Base-by-base conservation (phyloP, 75 land plant genomes). In the Sequoia sempervirens region DNA sequence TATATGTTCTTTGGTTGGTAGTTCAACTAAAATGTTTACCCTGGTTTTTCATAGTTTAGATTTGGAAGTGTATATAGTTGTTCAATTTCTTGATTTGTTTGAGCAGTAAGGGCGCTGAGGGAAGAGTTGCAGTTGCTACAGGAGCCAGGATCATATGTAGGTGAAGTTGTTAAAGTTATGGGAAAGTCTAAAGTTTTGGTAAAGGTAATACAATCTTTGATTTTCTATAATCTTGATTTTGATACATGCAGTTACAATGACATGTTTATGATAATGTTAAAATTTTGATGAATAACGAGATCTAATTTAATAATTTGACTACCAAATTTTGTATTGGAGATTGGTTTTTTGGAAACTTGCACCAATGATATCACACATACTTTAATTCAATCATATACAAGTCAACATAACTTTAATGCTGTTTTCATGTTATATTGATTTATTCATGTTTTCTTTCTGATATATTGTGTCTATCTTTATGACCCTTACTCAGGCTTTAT, bases 91-190 rank as follows among this genome's bases (percentile, higher is more conserved):
- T 82, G n/a, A 4, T 61, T 36, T 86, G 37, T 76, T 68, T 66
- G 34, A 41, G 53, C 90, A 96, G 98, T 96, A 84, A 89, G 95
- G 76, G 86, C 88, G 90, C 88, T 96, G 73, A 82, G 91, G 64
- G 98, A 96, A 80, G 98, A 96, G 89, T 56, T 96, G 80, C 97
- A 96, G 92, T 84, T 96, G 58, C 89, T 96, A 30, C 98, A 96
- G 84, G 97, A 96, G 86, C 98, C 98, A 66, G 98, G 98, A 66
- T 96, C 98, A 8, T 96, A 96, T 90, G 95, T 96, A 43, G 98
- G 98, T 54, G 98, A 96, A 84, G 98, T 96, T 20, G 97, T 96
- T 36, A 96, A 96, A 84, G 98, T 96, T 43, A 96, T 96, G 98
- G 98, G 98, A 32, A 96, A 95, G 81, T 92, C 92, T 30, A 96